Evolutionary conservation across 768 basidiomycete species (phyloP).

Genomic region (Agrocybe pediades): DNA sequence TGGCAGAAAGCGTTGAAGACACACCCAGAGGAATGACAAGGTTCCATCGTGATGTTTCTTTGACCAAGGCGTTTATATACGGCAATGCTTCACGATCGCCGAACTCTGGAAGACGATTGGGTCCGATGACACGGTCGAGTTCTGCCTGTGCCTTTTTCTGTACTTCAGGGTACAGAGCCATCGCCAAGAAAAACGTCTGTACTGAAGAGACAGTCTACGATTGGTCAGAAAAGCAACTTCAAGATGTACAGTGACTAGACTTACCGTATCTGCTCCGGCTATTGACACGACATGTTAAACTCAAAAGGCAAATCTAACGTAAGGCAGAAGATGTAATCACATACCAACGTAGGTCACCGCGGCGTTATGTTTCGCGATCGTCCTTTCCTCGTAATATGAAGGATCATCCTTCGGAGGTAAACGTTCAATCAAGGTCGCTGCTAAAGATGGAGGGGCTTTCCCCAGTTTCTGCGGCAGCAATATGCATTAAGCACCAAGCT

Average conservation of each 20-base stretch:
- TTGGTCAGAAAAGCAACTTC: not conserved
- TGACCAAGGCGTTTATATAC: constrained; percentile 20
- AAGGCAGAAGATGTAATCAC: no score
- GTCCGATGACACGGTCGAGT: constrained; percentile 30
- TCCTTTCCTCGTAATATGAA: not conserved
- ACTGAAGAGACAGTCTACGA: constrained; percentile 21
- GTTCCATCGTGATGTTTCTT: constrained; percentile 15
- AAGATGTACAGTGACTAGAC: not conserved
- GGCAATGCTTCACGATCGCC: constrained; percentile 30
- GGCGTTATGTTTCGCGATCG: not conserved
- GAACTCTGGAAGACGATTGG: constrained; percentile 28
- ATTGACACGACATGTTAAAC: not conserved
- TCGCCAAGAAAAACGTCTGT: constrained; percentile 24
- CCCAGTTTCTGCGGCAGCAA: not conserved
- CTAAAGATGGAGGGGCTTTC: not conserved
- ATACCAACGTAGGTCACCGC: not conserved
- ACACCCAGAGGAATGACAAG: constrained; percentile 19
- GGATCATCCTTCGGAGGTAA: not conserved
- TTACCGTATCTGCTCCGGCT: not conserved
- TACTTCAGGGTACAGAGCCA: constrained; percentile 26
- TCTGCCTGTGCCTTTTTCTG: constrained; percentile 32
- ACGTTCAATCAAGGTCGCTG: not conserved
- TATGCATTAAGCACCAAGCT: not conserved
- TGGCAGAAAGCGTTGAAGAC: not conserved
- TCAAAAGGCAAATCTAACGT: not conserved